Base-by-base conservation (phyloP, 805 yeast genomes). In the Blastobotrys mokoenaii region DNA sequence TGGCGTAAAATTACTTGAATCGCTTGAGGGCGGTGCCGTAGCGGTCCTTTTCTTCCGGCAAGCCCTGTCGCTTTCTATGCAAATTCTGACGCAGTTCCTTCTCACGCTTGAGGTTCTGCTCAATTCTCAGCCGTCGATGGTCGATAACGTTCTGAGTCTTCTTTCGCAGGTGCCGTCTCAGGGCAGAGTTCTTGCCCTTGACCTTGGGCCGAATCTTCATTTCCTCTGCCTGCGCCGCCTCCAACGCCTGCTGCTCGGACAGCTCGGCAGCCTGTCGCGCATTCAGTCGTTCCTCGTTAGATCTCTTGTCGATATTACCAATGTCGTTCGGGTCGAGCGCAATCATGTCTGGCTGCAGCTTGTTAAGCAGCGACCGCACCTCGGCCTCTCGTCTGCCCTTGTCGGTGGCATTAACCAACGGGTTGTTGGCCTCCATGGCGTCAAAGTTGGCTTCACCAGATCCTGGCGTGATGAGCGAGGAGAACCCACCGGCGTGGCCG, bases 371-470 rank as follows among this genome's bases (percentile, higher is more conserved):
- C 1, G 82, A 66, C 60, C 90, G 79, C 32, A 93, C 95, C 71
- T 93, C 98, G 39, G 77, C 73, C 67, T 90, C 90, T 65, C 90
- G 95, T 71, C 97, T 82, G 68, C 89, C 97, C 62, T 85, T 82
- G 45, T 84, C 79, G 8, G 96, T 77, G 59, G 94, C 97, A 63
- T 74, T 87, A 64, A 87, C 96, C 67, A 73, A 93, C 51, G 98
- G 98, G n/a, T n/a, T n/a, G 64, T 93, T 93, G 58, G 80, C 66
- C 66, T 93, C 98, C 62, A 88, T 65, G 2, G 97, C 88, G 69
- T 93, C 98, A 63, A 77, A 88, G 67, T 93, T 93, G 50, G 98
- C 96, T 68, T 93, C 98, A 70, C 98, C 98, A 36, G 97, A 72
- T 20, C 98, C 98, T 35, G 98, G 98, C 47, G 93, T 74, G 54